Evolutionary conservation across 1,284 basidiomycete genomes (phyloP).

Genomic region (Cystobasidiaceae sp.): DNA sequence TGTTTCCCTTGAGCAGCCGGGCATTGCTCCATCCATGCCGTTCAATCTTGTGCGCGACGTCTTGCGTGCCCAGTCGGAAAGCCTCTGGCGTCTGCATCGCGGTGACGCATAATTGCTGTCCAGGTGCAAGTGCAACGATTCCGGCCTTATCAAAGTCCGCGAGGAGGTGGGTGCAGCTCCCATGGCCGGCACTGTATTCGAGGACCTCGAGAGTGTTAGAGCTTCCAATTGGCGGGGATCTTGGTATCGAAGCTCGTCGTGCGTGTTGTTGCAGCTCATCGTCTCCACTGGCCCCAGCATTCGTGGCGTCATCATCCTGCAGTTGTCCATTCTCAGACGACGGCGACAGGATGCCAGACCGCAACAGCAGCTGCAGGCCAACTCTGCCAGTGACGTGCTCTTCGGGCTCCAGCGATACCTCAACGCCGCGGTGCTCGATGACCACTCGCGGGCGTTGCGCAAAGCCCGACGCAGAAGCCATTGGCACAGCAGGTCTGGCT

Average conservation of each 20-base stretch:
- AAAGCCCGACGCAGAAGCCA: too few relatives aligned
- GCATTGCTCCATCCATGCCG: background rate
- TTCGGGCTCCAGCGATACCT: too few relatives aligned
- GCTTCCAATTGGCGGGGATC: background rate
- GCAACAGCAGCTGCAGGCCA: too few relatives aligned
- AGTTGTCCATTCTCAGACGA: too few relatives aligned
- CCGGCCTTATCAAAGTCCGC: background rate
- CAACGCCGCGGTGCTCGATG: too few relatives aligned
- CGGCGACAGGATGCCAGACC: too few relatives aligned
- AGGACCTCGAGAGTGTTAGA: background rate
- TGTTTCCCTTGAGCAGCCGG: background rate
- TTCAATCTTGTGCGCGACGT: background rate
- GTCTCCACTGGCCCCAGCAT: too few relatives aligned
- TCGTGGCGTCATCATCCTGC: too few relatives aligned
- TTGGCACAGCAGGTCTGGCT: too few relatives aligned
- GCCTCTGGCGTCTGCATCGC: background rate
- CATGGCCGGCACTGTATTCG: background rate
- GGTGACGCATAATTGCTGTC: background rate
- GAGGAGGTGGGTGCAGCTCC: constrained; percentile 8
- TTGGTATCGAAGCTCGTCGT: background rate
- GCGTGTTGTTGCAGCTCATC: too few relatives aligned
- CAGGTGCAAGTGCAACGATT: background rate
- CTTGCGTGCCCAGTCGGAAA: background rate
- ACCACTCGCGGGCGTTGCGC: too few relatives aligned
- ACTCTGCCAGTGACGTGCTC: too few relatives aligned